Evolutionary conservation across 2,329 filamentous ascomycete species (phyloP).

Genomic region (Apiospora malaysiana): DNA sequence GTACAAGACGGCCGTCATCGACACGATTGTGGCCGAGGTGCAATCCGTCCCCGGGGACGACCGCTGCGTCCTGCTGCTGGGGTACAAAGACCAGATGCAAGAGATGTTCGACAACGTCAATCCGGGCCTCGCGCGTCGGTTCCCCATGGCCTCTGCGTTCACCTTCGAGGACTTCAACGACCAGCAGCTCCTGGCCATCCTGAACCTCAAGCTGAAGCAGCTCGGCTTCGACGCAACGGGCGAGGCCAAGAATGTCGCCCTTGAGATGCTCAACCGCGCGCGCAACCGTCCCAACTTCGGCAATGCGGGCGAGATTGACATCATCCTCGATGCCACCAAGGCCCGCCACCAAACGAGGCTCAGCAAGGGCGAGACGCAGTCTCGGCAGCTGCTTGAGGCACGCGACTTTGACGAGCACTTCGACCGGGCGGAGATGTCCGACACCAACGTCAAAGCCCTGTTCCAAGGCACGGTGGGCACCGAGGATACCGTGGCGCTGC

Average conservation of each 20-base stretch:
- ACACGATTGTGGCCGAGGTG: constrained; percentile 76
- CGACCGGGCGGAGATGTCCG: constrained; percentile 48
- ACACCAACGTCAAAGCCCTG: constrained; percentile 48
- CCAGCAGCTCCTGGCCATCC: constrained; percentile 61
- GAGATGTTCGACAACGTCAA: constrained; percentile 76
- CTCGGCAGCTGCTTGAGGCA: constrained; percentile 34
- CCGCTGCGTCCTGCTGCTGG: constrained; percentile 73
- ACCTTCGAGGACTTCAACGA: constrained; percentile 72
- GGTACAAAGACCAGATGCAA: constrained; percentile 73
- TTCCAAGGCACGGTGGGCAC: constrained; percentile 56
- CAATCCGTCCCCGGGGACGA: constrained; percentile 74
- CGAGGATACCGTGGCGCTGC: constrained; percentile 51
- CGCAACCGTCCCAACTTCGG: constrained; percentile 71
- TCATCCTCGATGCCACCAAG: constrained; percentile 66
- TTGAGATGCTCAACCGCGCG: constrained; percentile 65
- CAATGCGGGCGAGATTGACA: constrained; percentile 78
- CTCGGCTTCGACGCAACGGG: constrained; percentile 59
- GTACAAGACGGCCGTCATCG: constrained; percentile 70
- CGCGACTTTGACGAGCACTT: constrained; percentile 61
- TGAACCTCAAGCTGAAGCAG: constrained; percentile 66
- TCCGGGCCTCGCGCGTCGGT: constrained; percentile 70
- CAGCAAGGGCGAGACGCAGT: constrained; percentile 32
- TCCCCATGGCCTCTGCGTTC: constrained; percentile 68
- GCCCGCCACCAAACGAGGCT: constrained; percentile 51
- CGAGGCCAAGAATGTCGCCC: constrained; percentile 57